Percentiles rank a stretch among this genome's conserved stretches.
These are phyloP conservation scores for Teratosphaeria pseudoeucalypti DNA, from an alignment of 2,329 filamentous ascomycete species.

Conservation along the genomic window DNA sequence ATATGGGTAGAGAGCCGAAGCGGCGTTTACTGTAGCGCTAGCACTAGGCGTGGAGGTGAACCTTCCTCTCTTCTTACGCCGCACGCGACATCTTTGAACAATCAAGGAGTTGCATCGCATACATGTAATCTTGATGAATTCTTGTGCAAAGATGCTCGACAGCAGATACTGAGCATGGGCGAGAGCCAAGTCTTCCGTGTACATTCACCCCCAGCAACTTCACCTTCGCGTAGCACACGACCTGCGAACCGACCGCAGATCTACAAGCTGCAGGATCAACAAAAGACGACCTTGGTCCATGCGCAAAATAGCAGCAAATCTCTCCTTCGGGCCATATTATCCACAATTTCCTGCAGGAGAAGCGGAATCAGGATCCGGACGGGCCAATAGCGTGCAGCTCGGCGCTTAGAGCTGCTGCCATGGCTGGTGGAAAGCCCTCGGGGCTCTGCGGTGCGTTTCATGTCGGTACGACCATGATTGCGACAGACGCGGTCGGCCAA, in stretches of 20 bases:
- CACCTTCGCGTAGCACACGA: neutral
- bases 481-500: constrained; percentile 1
- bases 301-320: neutral
- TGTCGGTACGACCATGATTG: constrained; percentile 1
- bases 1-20: neutral
- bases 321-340: neutral
- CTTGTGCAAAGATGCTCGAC: neutral
- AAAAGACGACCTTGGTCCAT: neutral
- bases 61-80: neutral
- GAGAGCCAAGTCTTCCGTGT: neutral
- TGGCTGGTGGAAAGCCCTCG: neutral
- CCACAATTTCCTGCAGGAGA: neutral
- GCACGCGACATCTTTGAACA: neutral
- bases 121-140: neutral
- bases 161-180: neutral
- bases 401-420: constrained; percentile 4
- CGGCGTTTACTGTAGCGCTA: neutral
- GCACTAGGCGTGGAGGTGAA: neutral
- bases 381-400: constrained; percentile 4
- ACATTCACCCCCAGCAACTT: neutral
- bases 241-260: neutral
- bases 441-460: constrained; percentile 1
- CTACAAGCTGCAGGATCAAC: neutral
- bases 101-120: neutral
- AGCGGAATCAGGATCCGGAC: neutral